Evolutionary conservation across 805 yeast genomes (phyloP).

Genomic region (Isabelozyma pseudorhagii): DNA sequence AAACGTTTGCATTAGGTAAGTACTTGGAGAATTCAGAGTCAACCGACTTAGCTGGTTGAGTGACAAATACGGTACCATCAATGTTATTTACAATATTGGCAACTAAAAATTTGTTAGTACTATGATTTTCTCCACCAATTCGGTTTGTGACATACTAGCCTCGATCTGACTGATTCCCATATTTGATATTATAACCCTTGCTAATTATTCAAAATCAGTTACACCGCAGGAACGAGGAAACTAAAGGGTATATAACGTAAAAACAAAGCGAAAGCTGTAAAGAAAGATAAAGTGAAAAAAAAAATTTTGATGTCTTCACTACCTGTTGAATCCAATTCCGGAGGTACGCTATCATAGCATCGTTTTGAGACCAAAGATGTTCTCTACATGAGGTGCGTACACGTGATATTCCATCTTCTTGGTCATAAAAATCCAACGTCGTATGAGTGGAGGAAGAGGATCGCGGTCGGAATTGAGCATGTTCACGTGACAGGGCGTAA

Average conservation of each 20-base stretch:
- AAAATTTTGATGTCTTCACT: neutral
- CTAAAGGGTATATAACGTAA: neutral
- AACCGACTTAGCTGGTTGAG: constrained; percentile 47
- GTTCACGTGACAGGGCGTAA: neutral
- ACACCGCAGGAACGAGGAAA: neutral
- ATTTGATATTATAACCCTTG: neutral
- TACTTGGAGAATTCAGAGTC: constrained; percentile 26
- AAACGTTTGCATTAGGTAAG: constrained; percentile 18
- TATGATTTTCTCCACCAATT: neutral
- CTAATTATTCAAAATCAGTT: neutral
- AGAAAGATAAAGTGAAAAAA: neutral
- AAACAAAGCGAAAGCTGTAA: neutral
- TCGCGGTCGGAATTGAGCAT: neutral
- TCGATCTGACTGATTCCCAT: constrained; percentile 1
- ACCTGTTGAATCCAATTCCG: neutral
- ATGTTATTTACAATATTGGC: constrained; percentile 23
- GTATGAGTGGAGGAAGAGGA: neutral
- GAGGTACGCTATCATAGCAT: neutral
- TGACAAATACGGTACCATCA: constrained; percentile 35
- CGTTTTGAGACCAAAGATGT: neutral
- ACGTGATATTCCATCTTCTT: neutral
- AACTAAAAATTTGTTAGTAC: constrained; percentile 13
- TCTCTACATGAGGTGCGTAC: neutral
- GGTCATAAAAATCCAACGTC: neutral
- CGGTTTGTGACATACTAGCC: constrained; percentile 2